These are phyloP conservation scores for Rosa persica DNA, from an alignment of 306 rosid genomes.

Conservation along the genomic window DNA sequence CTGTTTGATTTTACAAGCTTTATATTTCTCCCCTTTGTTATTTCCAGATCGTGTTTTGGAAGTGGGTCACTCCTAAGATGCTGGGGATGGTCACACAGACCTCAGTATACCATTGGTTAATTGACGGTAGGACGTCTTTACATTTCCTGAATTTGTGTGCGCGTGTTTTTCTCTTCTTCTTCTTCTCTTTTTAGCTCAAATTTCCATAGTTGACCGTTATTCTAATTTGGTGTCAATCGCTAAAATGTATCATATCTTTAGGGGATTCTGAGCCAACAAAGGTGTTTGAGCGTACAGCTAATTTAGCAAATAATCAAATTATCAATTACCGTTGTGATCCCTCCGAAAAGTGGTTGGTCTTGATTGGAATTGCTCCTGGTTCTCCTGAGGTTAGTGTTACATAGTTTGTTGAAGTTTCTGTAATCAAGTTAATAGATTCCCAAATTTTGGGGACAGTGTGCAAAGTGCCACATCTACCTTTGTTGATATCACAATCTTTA, in stretches of 20 bases:
- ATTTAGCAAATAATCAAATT: slow-evolving; percentile 69
- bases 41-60: slow-evolving; percentile 75
- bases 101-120: slow-evolving; percentile 75
- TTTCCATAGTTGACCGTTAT: neutral
- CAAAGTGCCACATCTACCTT: neutral
- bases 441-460: neutral
- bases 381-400: slow-evolving; percentile 56
- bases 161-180: neutral
- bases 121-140: slow-evolving; percentile 49
- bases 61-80: slow-evolving; percentile 64
- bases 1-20: slow-evolving; percentile 10
- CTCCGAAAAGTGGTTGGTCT: slow-evolving; percentile 74
- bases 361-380: slow-evolving; percentile 83
- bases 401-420: slow-evolving; percentile 5
- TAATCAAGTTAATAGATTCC: neutral
- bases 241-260: slow-evolving; percentile 21
- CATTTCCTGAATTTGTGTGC: neutral
- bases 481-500: neutral
- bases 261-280: slow-evolving; percentile 74
- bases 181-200: slow-evolving; percentile 14
- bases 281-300: slow-evolving; percentile 74
- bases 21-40: neutral
- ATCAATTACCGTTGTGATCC: slow-evolving; percentile 82
- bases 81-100: slow-evolving; percentile 69
- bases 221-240: neutral